These are phyloP conservation scores for Hygrophila difformis DNA, from an alignment of 257 asterid genomes.

Conservation along the genomic window DNA sequence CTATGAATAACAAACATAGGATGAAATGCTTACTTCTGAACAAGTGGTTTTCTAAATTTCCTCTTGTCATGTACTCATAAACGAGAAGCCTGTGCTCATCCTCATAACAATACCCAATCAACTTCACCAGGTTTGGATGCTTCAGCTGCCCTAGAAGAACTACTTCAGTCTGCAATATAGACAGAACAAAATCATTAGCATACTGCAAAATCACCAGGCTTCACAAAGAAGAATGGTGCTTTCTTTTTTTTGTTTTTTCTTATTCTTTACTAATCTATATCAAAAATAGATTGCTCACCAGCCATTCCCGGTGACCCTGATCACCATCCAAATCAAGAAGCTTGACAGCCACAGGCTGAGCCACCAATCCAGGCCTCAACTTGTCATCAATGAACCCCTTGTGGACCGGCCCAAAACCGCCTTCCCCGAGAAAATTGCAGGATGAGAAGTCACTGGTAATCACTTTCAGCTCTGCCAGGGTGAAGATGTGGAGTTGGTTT, in stretches of 20 bases:
- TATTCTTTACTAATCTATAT: too few relatives aligned
- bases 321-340: constrained; percentile 58
- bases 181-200: not conserved
- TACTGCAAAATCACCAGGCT: not conserved
- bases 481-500: constrained; percentile 64
- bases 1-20: not conserved
- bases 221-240: too few relatives aligned
- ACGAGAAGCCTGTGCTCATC: constrained; percentile 77
- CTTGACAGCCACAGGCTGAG: constrained; percentile 90
- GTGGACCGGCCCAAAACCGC: constrained; percentile 92
- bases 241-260: too few relatives aligned
- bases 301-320: constrained; percentile 83
- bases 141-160: constrained; percentile 72
- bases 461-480: constrained; percentile 36
- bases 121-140: constrained; percentile 69
- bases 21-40: constrained; percentile 40
- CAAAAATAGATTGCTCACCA: constrained; percentile 33
- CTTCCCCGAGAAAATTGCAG: constrained; percentile 61
- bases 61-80: constrained; percentile 76
- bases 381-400: constrained; percentile 66
- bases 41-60: constrained; percentile 65
- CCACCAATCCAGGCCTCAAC: constrained; percentile 46
- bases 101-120: constrained; percentile 83
- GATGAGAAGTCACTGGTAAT: constrained; percentile 44
- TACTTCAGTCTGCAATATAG: constrained; percentile 53